phyloP scores from a whole-genome alignment of 2,329 filamentous ascomycete species.

The Aspergillus ruber region DNA sequence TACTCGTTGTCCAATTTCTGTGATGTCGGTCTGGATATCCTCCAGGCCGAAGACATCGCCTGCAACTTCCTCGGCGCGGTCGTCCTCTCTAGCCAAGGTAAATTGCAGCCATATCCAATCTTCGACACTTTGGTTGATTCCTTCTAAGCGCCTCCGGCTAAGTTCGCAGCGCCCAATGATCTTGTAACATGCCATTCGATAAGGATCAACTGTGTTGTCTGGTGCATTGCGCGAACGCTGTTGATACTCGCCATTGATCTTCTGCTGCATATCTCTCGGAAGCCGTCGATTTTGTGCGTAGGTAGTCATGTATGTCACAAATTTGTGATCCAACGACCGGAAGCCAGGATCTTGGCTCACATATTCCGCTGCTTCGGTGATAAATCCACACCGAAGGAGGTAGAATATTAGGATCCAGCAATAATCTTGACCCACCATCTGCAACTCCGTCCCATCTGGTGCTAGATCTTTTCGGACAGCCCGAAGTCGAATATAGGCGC shows the following conservation, averaged over 20 bases:
- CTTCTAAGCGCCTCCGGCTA: constrained; percentile 50
- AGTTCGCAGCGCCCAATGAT: constrained; percentile 75
- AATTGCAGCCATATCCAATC: constrained; percentile 65
- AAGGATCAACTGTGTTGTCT: constrained; percentile 84
- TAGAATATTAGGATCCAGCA: constrained; percentile 95
- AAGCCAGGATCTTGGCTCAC: constrained; percentile 76
- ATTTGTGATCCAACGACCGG: constrained; percentile 83
- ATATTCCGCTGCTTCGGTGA: constrained; percentile 78
- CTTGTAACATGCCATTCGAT: constrained; percentile 96
- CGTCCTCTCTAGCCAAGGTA: constrained; percentile 55
- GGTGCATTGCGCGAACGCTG: constrained; percentile 77
- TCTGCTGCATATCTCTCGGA: constrained; percentile 70
- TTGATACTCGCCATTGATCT: constrained; percentile 83
- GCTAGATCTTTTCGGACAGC: constrained; percentile 75
- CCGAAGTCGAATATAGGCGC: constrained; percentile 81
- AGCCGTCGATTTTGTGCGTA: constrained; percentile 77
- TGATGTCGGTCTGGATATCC: constrained; percentile 70
- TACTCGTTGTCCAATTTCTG: constrained; percentile 83
- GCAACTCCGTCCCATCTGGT: constrained; percentile 71
- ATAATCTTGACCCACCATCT: constrained; percentile 73
- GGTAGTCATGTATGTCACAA: constrained; percentile 77
- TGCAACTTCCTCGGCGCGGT: constrained; percentile 55
- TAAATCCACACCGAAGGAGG: constrained; percentile 75
- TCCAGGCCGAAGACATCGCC: constrained; percentile 57
- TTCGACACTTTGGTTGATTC: constrained; percentile 54